Evolutionary conservation across 805 yeast species (phyloP), one percentile per base, ranked within the genome.

Genomic region (Candida ponderosae): DNA sequence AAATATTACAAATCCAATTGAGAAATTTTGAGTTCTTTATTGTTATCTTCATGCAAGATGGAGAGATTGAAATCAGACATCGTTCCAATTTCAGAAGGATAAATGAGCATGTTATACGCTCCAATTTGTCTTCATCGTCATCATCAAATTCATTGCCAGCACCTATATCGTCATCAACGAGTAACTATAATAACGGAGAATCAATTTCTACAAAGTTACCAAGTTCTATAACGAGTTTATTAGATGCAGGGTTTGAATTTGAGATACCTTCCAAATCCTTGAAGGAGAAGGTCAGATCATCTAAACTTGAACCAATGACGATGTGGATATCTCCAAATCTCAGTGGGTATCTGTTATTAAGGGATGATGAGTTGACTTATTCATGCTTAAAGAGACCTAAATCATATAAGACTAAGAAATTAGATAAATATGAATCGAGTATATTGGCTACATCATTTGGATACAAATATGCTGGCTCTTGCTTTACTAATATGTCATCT

Each of bases 401-500:
- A 18, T 24, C 13, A 24, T 24, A 13, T 4, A 24, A 24, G 9
- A 24, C 6, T 6, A 24, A 19, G 3, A 27, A 14, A 17, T 15
- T 34, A 6, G 30, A 24, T 20, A 35, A 39, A 7, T 42, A 42
- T 18, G 53, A 48, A 7, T 32, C 42, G 18, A 26, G 29, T 2
- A 46, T 67, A 2, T 58, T 75, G 1, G 69, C 83, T 0, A 77
- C 75, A 1, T 79, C 76, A 0, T 57, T 85, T 35, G 85, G 94
- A 0, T 65, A 72, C 21, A 60, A 77, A 6, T 87, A 83, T 54
- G 76, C 93, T 0, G 68, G 71, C 38, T 74, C 88, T 0, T 84
- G 89, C 47, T 83, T 79, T 55, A 68, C 78, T 33, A 81, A 74
- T 36, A 62, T 74, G 8, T 71, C 75, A 38, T 70, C 81, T 4